Conservation (phyloP, 164 flowering plant genomes). For the Aristolochia fimbriata region DNA sequence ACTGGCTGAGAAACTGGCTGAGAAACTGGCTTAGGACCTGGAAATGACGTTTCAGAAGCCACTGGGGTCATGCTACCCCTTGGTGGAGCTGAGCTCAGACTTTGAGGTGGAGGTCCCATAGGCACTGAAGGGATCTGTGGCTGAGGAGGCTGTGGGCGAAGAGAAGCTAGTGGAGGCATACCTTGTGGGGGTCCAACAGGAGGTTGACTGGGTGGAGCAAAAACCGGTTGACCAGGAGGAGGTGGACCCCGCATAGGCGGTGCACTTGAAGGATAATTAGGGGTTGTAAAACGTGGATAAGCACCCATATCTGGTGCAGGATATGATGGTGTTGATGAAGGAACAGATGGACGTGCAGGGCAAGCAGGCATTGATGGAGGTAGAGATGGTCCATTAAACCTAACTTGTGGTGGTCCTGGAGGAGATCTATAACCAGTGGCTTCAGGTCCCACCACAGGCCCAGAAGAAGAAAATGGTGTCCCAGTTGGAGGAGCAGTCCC, state of each 20-base stretch:
- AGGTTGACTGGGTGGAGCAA: slow-evolving; percentile 28
- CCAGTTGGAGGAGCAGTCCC: slow-evolving; percentile 38
- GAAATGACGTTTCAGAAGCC: slow-evolving; percentile 25
- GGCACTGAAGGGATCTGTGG: slow-evolving; percentile 36
- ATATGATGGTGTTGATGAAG: slow-evolving; percentile 31
- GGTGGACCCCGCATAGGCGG: slow-evolving; percentile 31
- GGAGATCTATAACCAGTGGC: slow-evolving; percentile 29
- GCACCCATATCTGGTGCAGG: slow-evolving; percentile 31
- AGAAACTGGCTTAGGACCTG: slow-evolving; percentile 22
- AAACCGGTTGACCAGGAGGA: slow-evolving; percentile 24
- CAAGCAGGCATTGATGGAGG: slow-evolving; percentile 31
- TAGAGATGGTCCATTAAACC: slow-evolving; percentile 38
- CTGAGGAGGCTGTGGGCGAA: slow-evolving; percentile 21
- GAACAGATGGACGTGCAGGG: slow-evolving; percentile 30
- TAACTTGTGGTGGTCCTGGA: slow-evolving; percentile 25
- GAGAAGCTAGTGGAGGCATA: slow-evolving; percentile 24
- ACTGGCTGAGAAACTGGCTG: slow-evolving; percentile 36
- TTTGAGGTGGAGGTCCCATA: slow-evolving; percentile 52
- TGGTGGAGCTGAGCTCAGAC: slow-evolving; percentile 17
- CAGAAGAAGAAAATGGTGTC: slow-evolving; percentile 42
- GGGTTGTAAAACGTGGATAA: slow-evolving; percentile 34
- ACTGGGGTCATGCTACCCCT: slow-evolving; percentile 24
- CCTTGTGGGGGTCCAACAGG: slow-evolving; percentile 17
- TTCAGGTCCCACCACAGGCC: slow-evolving; percentile 25
- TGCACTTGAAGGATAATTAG: slow-evolving; percentile 31